phyloP scores from a whole-genome alignment of 2,329 filamentous ascomycete genomes.

The Botrytis deweyae region DNA sequence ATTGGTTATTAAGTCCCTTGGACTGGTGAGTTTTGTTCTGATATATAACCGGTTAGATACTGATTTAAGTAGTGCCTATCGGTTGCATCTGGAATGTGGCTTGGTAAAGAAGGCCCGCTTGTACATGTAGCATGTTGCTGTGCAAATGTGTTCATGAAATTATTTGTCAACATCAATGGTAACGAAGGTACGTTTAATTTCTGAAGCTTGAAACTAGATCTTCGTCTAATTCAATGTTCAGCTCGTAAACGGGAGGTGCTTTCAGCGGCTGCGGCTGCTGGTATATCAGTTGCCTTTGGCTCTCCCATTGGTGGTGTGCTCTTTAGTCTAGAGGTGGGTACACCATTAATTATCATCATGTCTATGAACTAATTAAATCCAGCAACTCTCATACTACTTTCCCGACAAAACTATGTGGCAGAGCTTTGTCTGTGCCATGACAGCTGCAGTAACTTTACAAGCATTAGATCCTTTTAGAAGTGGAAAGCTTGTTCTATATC shows the following conservation, averaged over 20 bases:
- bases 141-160: constrained; percentile 88
- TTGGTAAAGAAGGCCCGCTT: constrained; percentile 92
- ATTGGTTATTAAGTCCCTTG: constrained; percentile 82
- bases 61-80: constrained; percentile 67
- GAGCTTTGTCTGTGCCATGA: constrained; percentile 98
- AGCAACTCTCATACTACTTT: constrained; percentile 95
- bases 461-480: constrained; percentile 92
- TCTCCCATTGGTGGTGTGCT: constrained; percentile 84
- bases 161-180: constrained; percentile 74
- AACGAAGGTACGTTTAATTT: constrained; percentile 69
- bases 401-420: constrained; percentile 99
- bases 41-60: constrained; percentile 16
- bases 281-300: constrained; percentile 60
- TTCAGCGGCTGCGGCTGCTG: constrained; percentile 78
- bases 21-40: constrained; percentile 58
- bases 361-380: constrained; percentile 22
- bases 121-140: constrained; percentile 98
- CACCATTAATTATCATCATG: not conserved
- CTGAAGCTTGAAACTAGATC: not conserved
- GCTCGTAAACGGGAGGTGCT: constrained; percentile 91
- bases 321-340: constrained; percentile 80
- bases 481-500: constrained; percentile 92
- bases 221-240: constrained; percentile 38
- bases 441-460: constrained; percentile 91
- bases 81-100: constrained; percentile 91